Conservation (phyloP, 2,329 filamentous ascomycete genomes). For the Colletotrichum eremochloae region DNA sequence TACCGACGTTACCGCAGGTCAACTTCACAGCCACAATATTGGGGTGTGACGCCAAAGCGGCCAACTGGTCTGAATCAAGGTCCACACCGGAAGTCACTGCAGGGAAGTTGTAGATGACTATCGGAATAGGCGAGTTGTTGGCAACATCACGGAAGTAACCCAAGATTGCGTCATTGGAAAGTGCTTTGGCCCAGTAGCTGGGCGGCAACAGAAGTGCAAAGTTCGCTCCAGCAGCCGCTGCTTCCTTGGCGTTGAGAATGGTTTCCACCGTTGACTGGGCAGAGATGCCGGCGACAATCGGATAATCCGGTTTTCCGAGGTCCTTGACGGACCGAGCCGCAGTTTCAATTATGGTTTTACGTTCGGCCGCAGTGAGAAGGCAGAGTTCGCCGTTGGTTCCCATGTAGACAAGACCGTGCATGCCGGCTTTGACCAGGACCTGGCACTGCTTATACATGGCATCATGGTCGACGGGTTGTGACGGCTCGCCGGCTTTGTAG, state of each 20-base stretch:
- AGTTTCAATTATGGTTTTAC: conserved; percentile 56
- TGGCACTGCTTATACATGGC: conserved; percentile 58
- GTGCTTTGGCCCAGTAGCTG: conserved; percentile 74
- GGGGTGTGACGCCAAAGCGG: conserved; percentile 64
- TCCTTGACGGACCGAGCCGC: conserved; percentile 55
- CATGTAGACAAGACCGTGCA: conserved; percentile 61
- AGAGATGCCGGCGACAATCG: conserved; percentile 60
- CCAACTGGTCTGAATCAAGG: conserved; percentile 44
- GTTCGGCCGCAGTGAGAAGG: conserved; percentile 56
- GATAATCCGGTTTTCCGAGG: conserved; percentile 52
- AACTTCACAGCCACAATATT: conserved; percentile 72
- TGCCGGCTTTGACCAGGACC: conserved; percentile 57
- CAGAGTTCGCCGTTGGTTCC: conserved; percentile 63
- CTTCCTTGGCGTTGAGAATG: conserved; percentile 74
- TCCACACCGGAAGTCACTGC: conserved; percentile 45
- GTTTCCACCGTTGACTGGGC: conserved; percentile 76
- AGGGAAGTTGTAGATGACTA: conserved; percentile 47
- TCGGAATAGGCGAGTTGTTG: conserved; percentile 55
- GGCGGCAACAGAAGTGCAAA: conserved; percentile 78
- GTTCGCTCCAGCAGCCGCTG: conserved; percentile 73
- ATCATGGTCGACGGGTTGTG: conserved; percentile 59
- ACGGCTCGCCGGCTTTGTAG: conserved; percentile 55
- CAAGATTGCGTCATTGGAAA: conserved; percentile 68
- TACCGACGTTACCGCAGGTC: conserved; percentile 66
- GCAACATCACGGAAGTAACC: conserved; percentile 74